phyloP scores from a whole-genome alignment of 257 asterid species.

The Orobanche coerulescens region DNA sequence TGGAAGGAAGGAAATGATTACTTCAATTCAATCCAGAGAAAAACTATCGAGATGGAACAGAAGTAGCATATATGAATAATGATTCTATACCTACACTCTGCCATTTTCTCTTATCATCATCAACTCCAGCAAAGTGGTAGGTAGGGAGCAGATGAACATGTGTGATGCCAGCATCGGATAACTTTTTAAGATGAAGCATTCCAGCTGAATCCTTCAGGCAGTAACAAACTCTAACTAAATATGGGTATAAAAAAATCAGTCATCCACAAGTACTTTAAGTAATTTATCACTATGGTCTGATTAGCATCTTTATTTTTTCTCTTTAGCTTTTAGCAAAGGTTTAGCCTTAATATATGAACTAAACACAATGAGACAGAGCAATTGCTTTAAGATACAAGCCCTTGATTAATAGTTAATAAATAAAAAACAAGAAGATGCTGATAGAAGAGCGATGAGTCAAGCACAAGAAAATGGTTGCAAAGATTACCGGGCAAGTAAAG shows the following conservation, averaged over 20 bases:
- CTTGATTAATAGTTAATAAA: neutral
- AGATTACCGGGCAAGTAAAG: constrained; percentile 57
- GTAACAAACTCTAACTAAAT: neutral
- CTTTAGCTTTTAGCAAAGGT: neutral
- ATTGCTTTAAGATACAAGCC: constrained; percentile 7
- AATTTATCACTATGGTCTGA: neutral
- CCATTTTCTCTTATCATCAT: constrained; percentile 78
- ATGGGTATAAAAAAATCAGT: too few species aligned
- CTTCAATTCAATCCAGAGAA: neutral
- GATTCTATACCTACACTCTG: constrained; percentile 47
- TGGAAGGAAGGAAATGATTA: neutral
- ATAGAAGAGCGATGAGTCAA: too few species aligned
- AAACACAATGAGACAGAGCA: neutral
- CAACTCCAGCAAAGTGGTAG: constrained; percentile 85
- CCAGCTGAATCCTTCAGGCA: constrained; percentile 80
- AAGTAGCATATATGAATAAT: constrained; percentile 9
- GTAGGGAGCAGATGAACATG: constrained; percentile 89
- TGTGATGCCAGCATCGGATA: constrained; percentile 78
- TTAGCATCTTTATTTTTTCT: neutral
- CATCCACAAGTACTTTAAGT: too few species aligned
- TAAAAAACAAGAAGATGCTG: neutral
- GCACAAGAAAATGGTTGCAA: constrained; percentile 13
- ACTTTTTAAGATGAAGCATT: constrained; percentile 62
- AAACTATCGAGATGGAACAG: neutral
- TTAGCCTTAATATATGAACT: neutral